These are phyloP conservation scores for Xylaria arbuscula DNA, from an alignment of 2,329 filamentous ascomycete genomes.

Conservation along the genomic window DNA sequence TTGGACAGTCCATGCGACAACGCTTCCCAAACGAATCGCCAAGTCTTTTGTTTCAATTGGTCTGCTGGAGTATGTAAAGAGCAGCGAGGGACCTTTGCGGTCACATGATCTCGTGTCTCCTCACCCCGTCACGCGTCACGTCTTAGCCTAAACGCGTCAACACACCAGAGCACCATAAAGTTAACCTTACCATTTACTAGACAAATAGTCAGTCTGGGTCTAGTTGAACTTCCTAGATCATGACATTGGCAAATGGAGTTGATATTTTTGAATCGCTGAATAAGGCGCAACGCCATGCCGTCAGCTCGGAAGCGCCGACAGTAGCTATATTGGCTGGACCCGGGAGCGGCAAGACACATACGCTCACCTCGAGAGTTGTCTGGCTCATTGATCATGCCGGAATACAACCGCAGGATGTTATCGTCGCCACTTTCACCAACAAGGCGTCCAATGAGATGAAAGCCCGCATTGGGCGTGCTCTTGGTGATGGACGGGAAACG, in stretches of 20 bases:
- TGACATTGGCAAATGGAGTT: conserved; percentile 40
- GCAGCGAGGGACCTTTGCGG: not conserved
- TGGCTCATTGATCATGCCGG: conserved; percentile 81
- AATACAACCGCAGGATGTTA: conserved; percentile 84
- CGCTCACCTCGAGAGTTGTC: conserved; percentile 89
- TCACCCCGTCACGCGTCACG: conserved; percentile 24
- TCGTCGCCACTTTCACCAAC: conserved; percentile 97
- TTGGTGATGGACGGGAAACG: conserved; percentile 80
- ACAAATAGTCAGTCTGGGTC: conserved; percentile 13
- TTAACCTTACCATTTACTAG: conserved; percentile 7
- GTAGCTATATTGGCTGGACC: conserved; percentile 76
- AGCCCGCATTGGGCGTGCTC: conserved; percentile 80
- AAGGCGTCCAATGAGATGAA: conserved; percentile 96
- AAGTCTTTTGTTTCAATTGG: not conserved
- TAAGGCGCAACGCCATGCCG: conserved; percentile 65
- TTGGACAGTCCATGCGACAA: not conserved
- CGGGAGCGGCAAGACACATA: conserved; percentile 91
- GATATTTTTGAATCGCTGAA: conserved; percentile 63
- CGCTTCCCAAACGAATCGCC: too few relatives aligned
- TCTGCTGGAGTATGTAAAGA: not conserved
- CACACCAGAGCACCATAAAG: not conserved
- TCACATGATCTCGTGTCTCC: conserved; percentile 39
- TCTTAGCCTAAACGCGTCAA: conserved; percentile 32
- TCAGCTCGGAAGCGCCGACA: conserved; percentile 63
- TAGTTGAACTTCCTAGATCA: conserved; percentile 29